Evolutionary conservation across 352 stramenopile species (phyloP).

Genomic region (Globisporangium paroecandrum): DNA sequence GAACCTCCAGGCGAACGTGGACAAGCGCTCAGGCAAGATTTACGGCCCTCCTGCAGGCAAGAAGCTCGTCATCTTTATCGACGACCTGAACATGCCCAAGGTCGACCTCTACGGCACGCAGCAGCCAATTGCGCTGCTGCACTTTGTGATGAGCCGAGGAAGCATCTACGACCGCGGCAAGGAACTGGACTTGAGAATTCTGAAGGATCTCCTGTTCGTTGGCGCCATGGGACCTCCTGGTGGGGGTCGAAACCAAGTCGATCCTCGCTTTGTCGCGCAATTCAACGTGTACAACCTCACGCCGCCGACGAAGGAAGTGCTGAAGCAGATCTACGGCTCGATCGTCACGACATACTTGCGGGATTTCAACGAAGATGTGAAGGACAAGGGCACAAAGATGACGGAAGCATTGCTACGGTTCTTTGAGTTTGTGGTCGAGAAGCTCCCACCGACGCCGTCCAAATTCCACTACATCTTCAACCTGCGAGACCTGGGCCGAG

Average conservation of each 20-base stretch:
- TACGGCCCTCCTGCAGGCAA: constrained; percentile 93
- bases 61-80: constrained; percentile 94
- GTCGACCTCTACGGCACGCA: constrained; percentile 95
- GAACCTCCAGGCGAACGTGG: constrained; percentile 94
- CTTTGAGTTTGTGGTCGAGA: constrained; percentile 90
- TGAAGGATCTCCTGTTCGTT: constrained; percentile 94
- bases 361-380: constrained; percentile 88
- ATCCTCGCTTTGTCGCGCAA: constrained; percentile 91
- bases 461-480: constrained; percentile 99
- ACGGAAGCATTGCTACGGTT: constrained; percentile 86
- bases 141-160: constrained; percentile 91
- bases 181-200: constrained; percentile 90
- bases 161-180: constrained; percentile 94
- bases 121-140: constrained; percentile 92
- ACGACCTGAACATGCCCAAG: constrained; percentile 97
- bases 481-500: constrained; percentile 90
- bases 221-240: constrained; percentile 94
- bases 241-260: constrained; percentile 92
- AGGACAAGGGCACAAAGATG: constrained; percentile 73
- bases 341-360: constrained; percentile 90
- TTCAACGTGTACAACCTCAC: constrained; percentile 97
- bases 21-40: constrained; percentile 94
- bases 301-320: constrained; percentile 85
- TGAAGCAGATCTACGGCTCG: constrained; percentile 91
- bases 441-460: constrained; percentile 89